Conservation (phyloP, 345 rosid genomes). For the Citrus sinensis region DVS_A1.0 CM039168.1:26852001-26852500, state of each 20-base stretch:
- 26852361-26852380: not conserved
- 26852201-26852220: not conserved
- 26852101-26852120: not conserved
- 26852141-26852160: not conserved
- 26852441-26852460: not conserved
- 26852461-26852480: not conserved
- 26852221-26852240: not conserved
- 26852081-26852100: not conserved
- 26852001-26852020: not conserved
- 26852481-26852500: not conserved
- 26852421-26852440: not conserved
- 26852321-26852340: not conserved
- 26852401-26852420: not conserved
- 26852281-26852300: not conserved
- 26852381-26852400: not conserved
- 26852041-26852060: not conserved
- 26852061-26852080: not conserved
- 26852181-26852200: not conserved
- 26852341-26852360: not conserved
- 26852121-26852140: not conserved
- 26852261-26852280: not conserved
- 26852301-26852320: not conserved
- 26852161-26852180: not conserved
- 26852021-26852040: not conserved
- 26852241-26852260: not conserved